Conservation (phyloP, 2,329 filamentous ascomycete species). For the Botrytis tulipae region DNA sequence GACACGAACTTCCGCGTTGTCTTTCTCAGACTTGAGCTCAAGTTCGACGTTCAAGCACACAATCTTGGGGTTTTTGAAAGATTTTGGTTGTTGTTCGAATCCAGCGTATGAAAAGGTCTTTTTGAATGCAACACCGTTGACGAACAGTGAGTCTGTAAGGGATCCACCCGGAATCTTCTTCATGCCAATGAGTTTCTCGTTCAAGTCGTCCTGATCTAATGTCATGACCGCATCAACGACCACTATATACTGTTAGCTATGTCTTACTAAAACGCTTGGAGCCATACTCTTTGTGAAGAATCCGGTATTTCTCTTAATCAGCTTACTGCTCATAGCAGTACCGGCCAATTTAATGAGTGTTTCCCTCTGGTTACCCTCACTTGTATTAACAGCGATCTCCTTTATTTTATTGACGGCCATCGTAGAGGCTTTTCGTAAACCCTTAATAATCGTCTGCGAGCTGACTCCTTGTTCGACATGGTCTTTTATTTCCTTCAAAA, state of each 20-base stretch:
- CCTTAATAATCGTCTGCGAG: conserved; percentile 97
- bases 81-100: conserved; percentile 98
- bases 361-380: conserved; percentile 79
- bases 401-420: conserved; percentile 99
- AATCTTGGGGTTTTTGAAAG: conserved; percentile 91
- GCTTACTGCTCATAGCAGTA: conserved; percentile 98
- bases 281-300: conserved; percentile 95
- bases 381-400: conserved; percentile 88
- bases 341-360: conserved; percentile 86
- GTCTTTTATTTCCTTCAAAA: conserved; percentile 94
- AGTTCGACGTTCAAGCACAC: conserved; percentile 97
- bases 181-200: conserved; percentile 96
- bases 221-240: conserved; percentile 95
- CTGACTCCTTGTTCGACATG: conserved; percentile 96
- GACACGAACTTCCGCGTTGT: conserved; percentile 96
- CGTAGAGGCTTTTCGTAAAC: conserved; percentile 77
- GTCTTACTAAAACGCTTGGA: not conserved
- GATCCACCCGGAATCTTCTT: conserved; percentile 98
- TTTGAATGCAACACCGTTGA: conserved; percentile 98
- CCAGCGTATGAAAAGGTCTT: conserved; percentile 99
- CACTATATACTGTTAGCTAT: conserved; percentile 57
- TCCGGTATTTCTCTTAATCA: conserved; percentile 93
- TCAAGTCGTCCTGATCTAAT: conserved; percentile 92
- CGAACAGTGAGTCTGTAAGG: conserved; percentile 91
- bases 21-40: conserved; percentile 98